These are phyloP conservation scores for Berkeleyomyces rouxiae DNA, from an alignment of 2,329 filamentous ascomycete species.

Conservation along the genomic window DNA sequence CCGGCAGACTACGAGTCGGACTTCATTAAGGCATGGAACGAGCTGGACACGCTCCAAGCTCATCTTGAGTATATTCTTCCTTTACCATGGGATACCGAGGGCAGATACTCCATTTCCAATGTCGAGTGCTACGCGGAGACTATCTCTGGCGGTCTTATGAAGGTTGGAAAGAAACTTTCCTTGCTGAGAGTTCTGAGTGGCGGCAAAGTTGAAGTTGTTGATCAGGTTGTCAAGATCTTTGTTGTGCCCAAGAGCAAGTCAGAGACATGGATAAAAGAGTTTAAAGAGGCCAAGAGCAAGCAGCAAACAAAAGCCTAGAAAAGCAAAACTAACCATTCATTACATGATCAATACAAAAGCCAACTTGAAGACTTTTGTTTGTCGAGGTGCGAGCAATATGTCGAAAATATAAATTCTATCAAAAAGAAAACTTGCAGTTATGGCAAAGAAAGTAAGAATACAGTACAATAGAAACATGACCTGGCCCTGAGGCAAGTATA, in stretches of 20 bases:
- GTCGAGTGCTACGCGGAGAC: slow-evolving; percentile 92
- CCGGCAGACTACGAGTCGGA: slow-evolving; percentile 69
- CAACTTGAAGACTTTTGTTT: neutral
- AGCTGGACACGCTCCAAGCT: slow-evolving; percentile 56
- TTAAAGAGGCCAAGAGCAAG: slow-evolving; percentile 56
- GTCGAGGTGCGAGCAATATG: too few species aligned
- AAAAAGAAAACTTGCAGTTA: neutral
- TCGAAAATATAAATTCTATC: neutral
- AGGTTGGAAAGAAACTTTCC: slow-evolving; percentile 71
- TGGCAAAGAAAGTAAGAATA: neutral
- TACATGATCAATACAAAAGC: neutral
- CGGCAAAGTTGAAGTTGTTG: slow-evolving; percentile 72
- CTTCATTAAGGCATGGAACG: slow-evolving; percentile 75
- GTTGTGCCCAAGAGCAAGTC: slow-evolving; percentile 59
- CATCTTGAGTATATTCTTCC: slow-evolving; percentile 79
- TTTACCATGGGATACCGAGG: slow-evolving; percentile 62
- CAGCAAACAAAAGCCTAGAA: slow-evolving; percentile 17
- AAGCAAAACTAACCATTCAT: neutral
- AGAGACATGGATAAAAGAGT: slow-evolving; percentile 63
- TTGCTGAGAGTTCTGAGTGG: slow-evolving; percentile 57
- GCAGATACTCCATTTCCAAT: slow-evolving; percentile 44
- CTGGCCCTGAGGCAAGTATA: too few species aligned
- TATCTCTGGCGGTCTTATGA: slow-evolving; percentile 58
- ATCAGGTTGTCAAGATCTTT: slow-evolving; percentile 68
- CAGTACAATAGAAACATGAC: neutral